Percentiles rank a stretch among this genome's conserved stretches.
phyloP scores from a whole-genome alignment of 2,329 filamentous ascomycete genomes.

The Calonectria crousiana region DNA sequence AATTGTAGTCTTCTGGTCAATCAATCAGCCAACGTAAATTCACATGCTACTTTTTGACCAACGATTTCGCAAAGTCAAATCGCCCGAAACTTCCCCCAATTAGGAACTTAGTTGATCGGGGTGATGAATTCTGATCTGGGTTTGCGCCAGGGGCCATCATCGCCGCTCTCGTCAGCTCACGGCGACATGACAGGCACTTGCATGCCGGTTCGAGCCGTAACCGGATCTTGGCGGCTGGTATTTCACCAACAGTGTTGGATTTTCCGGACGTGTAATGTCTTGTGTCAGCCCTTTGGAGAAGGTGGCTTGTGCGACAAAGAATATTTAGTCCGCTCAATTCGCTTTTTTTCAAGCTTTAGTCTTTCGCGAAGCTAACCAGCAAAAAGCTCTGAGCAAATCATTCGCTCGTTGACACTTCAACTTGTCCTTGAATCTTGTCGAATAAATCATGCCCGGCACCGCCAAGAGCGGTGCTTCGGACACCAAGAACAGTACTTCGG shows the following conservation, averaged over 20 bases:
- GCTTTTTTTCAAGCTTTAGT: background rate
- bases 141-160: background rate
- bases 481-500: background rate
- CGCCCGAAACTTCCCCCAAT: no score
- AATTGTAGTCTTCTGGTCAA: no score
- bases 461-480: background rate
- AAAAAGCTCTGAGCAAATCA: background rate
- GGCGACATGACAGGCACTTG: background rate
- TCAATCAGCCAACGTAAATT: background rate
- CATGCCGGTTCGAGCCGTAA: background rate
- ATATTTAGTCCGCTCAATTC: background rate
- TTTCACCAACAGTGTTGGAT: background rate
- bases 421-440: background rate
- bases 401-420: background rate
- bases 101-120: background rate
- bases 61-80: no score
- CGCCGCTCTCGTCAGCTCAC: constrained; percentile 5
- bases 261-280: constrained; percentile 2
- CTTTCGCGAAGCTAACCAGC: no score
- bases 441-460: background rate
- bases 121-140: background rate
- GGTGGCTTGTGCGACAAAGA: background rate
- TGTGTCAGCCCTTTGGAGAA: background rate
- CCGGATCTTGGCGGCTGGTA: constrained; percentile 1
- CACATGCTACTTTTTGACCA: background rate